Conservation (phyloP, 441 rosid genomes). For the Populus hybrid region DNA sequence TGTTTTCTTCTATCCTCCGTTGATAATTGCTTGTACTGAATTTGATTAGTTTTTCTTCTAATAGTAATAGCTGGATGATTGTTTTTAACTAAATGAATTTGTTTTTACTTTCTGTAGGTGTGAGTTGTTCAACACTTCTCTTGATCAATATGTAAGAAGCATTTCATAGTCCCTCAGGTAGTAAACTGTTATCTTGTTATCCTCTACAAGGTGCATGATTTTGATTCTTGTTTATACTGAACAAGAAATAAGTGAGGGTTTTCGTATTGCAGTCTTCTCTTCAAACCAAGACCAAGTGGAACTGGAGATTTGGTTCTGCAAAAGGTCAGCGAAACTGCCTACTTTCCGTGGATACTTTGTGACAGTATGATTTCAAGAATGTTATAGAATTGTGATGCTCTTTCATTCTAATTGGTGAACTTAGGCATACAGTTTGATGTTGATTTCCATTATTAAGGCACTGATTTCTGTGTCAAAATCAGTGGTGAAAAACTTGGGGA, state of each 20-base stretch:
- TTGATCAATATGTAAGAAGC: constrained; percentile 82
- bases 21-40: not conserved
- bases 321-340: not conserved
- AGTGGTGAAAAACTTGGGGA: not conserved
- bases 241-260: not conserved
- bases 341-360: not conserved
- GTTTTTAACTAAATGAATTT: not conserved
- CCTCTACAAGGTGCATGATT: not conserved
- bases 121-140: constrained; percentile 64
- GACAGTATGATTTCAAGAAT: not conserved
- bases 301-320: not conserved
- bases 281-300: not conserved
- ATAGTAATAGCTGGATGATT: not conserved
- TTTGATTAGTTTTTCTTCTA: not conserved
- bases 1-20: not conserved
- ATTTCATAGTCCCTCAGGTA: constrained; percentile 40
- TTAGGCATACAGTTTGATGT: not conserved
- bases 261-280: not conserved
- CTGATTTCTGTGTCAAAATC: not conserved
- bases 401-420: not conserved
- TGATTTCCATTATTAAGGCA: not conserved
- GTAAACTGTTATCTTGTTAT: not conserved
- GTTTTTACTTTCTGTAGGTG: constrained; percentile 43
- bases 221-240: not conserved
- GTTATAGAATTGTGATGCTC: not conserved